phyloP scores from a whole-genome alignment of 2,329 filamentous ascomycete species.

The Pseudocercospora vitis region DNA sequence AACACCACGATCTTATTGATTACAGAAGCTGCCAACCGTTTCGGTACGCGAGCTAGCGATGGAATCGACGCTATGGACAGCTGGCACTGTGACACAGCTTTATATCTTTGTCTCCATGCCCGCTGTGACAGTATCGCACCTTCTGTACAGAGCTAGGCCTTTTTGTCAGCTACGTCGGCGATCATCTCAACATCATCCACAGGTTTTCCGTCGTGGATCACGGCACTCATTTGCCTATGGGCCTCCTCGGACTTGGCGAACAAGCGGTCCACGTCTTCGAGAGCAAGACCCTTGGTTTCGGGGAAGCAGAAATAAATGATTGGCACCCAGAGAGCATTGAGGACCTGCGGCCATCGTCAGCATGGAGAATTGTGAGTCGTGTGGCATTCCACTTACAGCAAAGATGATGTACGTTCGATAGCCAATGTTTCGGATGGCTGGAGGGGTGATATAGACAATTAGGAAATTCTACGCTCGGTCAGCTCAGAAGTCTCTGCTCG shows the following conservation, averaged over 20 bases:
- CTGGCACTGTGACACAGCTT: too few species aligned
- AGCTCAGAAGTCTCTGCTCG: neutral
- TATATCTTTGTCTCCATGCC: too few species aligned
- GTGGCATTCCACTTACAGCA: conserved; percentile 24
- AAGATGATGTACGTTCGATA: conserved; percentile 56
- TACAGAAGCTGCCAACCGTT: too few species aligned
- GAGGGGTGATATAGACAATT: conserved; percentile 66
- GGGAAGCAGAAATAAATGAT: conserved; percentile 63
- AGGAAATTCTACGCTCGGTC: conserved; percentile 53
- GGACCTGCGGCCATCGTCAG: conserved; percentile 13
- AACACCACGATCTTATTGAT: too few species aligned
- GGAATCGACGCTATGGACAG: too few species aligned
- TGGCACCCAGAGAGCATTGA: conserved; percentile 43
- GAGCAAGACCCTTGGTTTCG: conserved; percentile 54
- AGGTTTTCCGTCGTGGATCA: conserved; percentile 14
- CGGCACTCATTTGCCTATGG: conserved; percentile 25
- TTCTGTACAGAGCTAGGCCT: conserved; percentile 9
- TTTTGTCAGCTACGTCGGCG: conserved; percentile 12
- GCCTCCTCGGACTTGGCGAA: conserved; percentile 45
- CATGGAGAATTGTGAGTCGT: neutral
- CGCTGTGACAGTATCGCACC: too few species aligned
- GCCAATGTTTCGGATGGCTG: conserved; percentile 57
- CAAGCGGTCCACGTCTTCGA: conserved; percentile 71
- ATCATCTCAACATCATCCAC: conserved; percentile 19
- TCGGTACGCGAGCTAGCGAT: too few species aligned